Conservation (phyloP, 768 basidiomycete species). For the Agaricus blazei region DNA sequence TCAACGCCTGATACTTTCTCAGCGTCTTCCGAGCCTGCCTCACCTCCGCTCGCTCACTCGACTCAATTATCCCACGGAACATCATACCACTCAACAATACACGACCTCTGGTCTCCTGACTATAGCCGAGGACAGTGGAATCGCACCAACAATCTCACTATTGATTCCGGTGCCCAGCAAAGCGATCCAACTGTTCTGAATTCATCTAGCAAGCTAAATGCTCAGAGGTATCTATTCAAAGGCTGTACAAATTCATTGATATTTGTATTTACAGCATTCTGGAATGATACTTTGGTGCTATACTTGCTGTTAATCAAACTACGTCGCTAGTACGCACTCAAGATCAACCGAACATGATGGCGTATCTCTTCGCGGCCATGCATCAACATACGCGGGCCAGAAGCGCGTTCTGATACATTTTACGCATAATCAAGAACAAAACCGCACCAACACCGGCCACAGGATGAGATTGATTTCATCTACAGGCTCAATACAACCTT, state of each 20-base stretch:
- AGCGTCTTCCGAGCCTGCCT: neutral
- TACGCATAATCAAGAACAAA: constrained; percentile 30
- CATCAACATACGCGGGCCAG: constrained; percentile 50
- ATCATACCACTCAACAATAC: constrained; percentile 42
- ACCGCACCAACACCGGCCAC: constrained; percentile 37
- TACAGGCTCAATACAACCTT: constrained; percentile 47
- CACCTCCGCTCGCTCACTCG: constrained; percentile 16
- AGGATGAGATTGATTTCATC: constrained; percentile 44
- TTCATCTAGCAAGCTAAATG: constrained; percentile 26
- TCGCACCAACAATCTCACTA: constrained; percentile 30
- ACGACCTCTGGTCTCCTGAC: constrained; percentile 62
- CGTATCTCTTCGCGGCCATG: constrained; percentile 38
- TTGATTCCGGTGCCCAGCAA: constrained; percentile 41
- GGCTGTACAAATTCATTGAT: constrained; percentile 60
- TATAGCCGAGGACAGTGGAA: constrained; percentile 34
- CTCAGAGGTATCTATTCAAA: constrained; percentile 43
- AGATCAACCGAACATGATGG: neutral
- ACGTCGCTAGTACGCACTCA: constrained; percentile 39
- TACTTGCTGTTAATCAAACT: constrained; percentile 47
- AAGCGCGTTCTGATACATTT: constrained; percentile 34
- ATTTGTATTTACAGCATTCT: constrained; percentile 19
- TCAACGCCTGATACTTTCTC: neutral
- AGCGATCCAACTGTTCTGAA: constrained; percentile 51
- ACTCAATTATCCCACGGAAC: constrained; percentile 30
- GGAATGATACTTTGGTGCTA: constrained; percentile 16